Evolutionary conservation across 495 filamentous ascomycete species (phyloP), one percentile per base, ranked within the genome.

Genomic region (Penicillium soppii): DNA sequence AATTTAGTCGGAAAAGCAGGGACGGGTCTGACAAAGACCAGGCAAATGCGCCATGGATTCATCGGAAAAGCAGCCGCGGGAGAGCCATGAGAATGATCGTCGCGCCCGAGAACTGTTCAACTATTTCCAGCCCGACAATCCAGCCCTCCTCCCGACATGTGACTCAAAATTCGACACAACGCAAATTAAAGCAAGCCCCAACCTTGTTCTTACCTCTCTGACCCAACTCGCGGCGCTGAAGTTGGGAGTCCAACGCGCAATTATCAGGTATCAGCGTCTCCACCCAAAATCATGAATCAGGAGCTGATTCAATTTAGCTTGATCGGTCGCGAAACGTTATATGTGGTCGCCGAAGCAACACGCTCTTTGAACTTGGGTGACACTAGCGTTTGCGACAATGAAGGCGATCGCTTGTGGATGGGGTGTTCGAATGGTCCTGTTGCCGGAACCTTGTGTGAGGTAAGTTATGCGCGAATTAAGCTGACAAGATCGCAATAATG

Each of bases 311-410:
- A 2, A 13, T 32, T 4, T 23, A 59, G 60, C 16, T 32, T 63
- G 27, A 54, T 63, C 1, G 53, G 54, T 40, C 53, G 52, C 5
- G 50, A 63, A 29, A 76, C 63, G 13, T 77, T 79, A 47, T 78
- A 79, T 45, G 75, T 77, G 33, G 62, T 78, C 38, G 75, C 75
- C 9, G 77, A 81, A 49, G 59, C 67, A 16, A 75, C 77, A 12
- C 75, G 69, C 54, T 76, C 74, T 5, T 47, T 79, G 7, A 60
- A 69, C 39, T 54, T 81, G 5, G 51, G 55, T 3, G 62, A 76
- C 40, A 70, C 49, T 43, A 45, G 47, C 9, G 54, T 59, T 20
- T 63, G 61, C 47, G 65, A 66, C 20, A 64, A 57, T 12, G 62
- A 60, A 12, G 73, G 63, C 16, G 75, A 80, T 54, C 66, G 59